phyloP scores from a whole-genome alignment of 1,139 yeast genomes.

The Pichia sp. region DNA sequence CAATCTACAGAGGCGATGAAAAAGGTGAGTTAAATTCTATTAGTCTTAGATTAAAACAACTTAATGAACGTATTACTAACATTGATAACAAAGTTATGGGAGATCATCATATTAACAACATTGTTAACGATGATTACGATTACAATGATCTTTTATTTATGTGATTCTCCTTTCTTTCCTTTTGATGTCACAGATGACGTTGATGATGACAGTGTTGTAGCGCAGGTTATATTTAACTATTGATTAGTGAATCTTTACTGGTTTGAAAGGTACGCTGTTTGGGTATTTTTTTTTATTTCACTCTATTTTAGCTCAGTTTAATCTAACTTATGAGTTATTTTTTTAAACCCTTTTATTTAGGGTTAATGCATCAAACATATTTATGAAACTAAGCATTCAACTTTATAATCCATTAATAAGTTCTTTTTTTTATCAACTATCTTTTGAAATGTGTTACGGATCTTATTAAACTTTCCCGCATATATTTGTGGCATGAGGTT shows the following conservation, averaged over 20 bases:
- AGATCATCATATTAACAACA: constrained; percentile 8
- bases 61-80: constrained; percentile 13
- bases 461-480: no score
- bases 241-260: neutral
- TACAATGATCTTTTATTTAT: constrained; percentile 8
- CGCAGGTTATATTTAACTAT: neutral
- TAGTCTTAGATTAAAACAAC: constrained; percentile 2
- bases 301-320: no score
- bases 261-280: no score
- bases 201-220: neutral
- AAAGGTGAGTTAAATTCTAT: constrained; percentile 13
- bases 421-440: no score
- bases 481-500: no score
- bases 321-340: no score
- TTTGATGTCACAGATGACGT: neutral
- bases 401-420: no score
- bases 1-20: constrained; percentile 8
- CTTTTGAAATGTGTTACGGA: no score
- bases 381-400: no score
- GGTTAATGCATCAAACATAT: no score
- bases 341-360: no score
- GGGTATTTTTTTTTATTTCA: no score
- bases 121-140: constrained; percentile 7
- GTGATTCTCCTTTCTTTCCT: neutral
- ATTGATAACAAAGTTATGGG: constrained; percentile 9